Conservation (phyloP, 306 rosid species). For the Trifolium pratense region DNA sequence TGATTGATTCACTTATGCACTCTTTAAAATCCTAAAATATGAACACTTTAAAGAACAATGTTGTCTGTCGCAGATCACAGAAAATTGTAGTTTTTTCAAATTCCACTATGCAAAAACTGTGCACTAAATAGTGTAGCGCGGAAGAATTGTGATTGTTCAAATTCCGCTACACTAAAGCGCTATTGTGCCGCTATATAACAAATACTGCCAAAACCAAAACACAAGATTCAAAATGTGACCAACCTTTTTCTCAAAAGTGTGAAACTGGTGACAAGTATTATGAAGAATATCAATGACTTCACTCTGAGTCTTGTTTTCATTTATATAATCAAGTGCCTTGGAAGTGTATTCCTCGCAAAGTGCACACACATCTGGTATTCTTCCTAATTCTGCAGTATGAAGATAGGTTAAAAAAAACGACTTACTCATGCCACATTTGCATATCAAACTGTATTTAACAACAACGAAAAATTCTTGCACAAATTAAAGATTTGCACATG, state of each 20-base stretch:
- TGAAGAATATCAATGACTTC: conserved; percentile 69
- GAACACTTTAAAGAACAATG: too few relatives aligned
- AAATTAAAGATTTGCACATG: not conserved
- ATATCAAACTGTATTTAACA: conserved; percentile 7
- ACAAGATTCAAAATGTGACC: conserved; percentile 19
- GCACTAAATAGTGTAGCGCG: too few relatives aligned
- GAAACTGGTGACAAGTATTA: conserved; percentile 52
- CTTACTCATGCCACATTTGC: conserved; percentile 1
- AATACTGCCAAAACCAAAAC: conserved; percentile 1
- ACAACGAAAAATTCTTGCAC: not conserved
- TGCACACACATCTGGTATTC: conserved; percentile 59
- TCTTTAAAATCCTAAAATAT: too few relatives aligned
- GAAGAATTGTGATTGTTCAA: too few relatives aligned
- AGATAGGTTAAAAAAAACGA: conserved; percentile 19
- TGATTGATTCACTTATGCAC: too few relatives aligned
- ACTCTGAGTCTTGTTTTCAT: conserved; percentile 66
- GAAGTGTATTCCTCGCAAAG: conserved; percentile 76
- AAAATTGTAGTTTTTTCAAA: too few relatives aligned
- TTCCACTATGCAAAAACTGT: too few relatives aligned
- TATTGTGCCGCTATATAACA: too few relatives aligned
- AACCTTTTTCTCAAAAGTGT: conserved; percentile 60
- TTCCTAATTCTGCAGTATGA: conserved; percentile 49
- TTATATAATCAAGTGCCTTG: conserved; percentile 70
- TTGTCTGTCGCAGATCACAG: too few relatives aligned
- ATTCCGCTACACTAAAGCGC: too few relatives aligned